phyloP scores from a whole-genome alignment of 805 yeast genomes.

The Geotrichum ghanense region DNA sequence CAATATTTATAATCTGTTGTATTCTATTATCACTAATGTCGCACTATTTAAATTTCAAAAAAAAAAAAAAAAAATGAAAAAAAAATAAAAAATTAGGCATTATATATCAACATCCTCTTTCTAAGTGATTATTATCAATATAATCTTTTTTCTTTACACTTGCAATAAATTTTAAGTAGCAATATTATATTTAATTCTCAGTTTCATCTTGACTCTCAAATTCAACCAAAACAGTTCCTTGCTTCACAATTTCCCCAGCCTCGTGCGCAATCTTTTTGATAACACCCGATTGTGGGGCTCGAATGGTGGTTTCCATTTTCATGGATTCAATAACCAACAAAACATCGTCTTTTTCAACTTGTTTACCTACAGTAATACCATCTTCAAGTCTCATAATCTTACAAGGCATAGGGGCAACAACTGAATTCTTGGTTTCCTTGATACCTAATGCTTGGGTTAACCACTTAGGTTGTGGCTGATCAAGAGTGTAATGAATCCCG shows the following conservation, averaged over 20 bases:
- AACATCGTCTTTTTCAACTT: constrained; percentile 21
- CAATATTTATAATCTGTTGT: too few species aligned
- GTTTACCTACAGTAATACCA: constrained; percentile 17
- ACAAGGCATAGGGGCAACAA: constrained; percentile 25
- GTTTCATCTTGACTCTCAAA: constrained; percentile 16
- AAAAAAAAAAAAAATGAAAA: too few species aligned
- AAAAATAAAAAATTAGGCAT: too few species aligned
- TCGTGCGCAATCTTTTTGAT: constrained; percentile 18
- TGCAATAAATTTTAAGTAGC: too few species aligned
- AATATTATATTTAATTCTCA: too few species aligned
- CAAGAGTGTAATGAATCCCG: constrained; percentile 19
- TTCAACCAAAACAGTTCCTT: constrained; percentile 22
- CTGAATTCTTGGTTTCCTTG: constrained; percentile 14
- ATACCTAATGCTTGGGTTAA: constrained; percentile 18
- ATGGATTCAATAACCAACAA: constrained; percentile 21
- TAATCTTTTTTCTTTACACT: too few species aligned
- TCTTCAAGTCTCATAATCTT: constrained; percentile 17
- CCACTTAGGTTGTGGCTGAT: constrained; percentile 20
- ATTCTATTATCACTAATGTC: too few species aligned
- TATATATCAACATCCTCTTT: too few species aligned
- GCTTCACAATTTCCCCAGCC: constrained; percentile 23
- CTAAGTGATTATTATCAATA: too few species aligned
- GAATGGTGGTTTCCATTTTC: constrained; percentile 27
- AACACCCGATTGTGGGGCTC: constrained; percentile 21
- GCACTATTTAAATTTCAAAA: too few species aligned